These are phyloP conservation scores for Durio zibethinus DNA, from an alignment of 345 rosid genomes.

Conservation along the genomic window DNA sequence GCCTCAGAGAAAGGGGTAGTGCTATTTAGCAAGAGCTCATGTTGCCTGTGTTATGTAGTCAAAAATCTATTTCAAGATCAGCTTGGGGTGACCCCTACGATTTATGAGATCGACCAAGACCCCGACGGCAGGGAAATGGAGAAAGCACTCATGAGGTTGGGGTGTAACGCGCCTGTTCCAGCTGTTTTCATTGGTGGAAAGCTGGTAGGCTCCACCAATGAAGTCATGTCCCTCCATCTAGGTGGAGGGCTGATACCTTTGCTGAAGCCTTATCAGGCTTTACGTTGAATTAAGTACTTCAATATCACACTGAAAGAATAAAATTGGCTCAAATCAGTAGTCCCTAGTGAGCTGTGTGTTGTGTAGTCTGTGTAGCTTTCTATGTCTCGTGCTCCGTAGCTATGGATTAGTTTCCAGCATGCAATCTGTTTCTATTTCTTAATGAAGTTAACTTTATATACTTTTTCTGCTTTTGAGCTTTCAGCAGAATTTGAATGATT, in stretches of 20 bases:
- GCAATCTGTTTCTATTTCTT: conserved; percentile 27
- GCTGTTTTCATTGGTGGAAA: conserved; percentile 74
- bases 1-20: conserved; percentile 66
- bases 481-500: background rate
- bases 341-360: conserved; percentile 22
- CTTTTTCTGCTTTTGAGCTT: background rate
- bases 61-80: conserved; percentile 64
- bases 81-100: conserved; percentile 56
- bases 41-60: conserved; percentile 76
- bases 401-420: conserved; percentile 28
- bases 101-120: conserved; percentile 71
- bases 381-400: conserved; percentile 19
- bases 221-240: conserved; percentile 83
- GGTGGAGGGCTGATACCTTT: conserved; percentile 57
- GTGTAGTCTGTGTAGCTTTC: conserved; percentile 22
- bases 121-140: conserved; percentile 71
- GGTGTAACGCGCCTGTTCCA: conserved; percentile 62
- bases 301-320: conserved; percentile 25
- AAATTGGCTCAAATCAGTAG: conserved; percentile 35
- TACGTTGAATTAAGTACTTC: conserved; percentile 22
- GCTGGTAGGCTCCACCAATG: conserved; percentile 73
- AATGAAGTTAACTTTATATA: conserved; percentile 33
- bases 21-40: conserved; percentile 80
- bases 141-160: conserved; percentile 64
- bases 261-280: conserved; percentile 61